Evolutionary conservation across 192 early-diverging fungal genomes (phyloP).

Genomic region (Phycomyces blakesleeanus): DNA sequence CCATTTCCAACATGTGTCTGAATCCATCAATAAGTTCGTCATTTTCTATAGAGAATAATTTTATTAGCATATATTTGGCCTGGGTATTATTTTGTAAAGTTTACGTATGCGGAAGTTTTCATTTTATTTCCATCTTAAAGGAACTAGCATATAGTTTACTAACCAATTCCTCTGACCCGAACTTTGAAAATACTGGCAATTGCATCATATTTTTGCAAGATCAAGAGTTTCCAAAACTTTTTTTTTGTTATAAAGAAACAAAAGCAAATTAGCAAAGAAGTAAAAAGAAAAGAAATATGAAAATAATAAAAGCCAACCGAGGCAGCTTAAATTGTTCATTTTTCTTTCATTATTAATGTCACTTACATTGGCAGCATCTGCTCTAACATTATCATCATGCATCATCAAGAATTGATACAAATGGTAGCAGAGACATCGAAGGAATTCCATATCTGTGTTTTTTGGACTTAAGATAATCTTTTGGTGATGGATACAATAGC

Average conservation of each 20-base stretch:
- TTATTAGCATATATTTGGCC: no score
- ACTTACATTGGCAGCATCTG: conserved; percentile 49
- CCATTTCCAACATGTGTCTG: conserved; percentile 51
- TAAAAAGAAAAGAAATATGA: no score
- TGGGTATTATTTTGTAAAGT: no score
- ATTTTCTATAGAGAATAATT: conserved; percentile 38
- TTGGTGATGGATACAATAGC: conserved; percentile 60
- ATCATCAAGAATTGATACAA: conserved; percentile 50
- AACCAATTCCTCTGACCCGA: conserved; percentile 2
- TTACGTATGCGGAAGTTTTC: no score
- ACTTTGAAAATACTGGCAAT: conserved; percentile 43
- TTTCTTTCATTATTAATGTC: neutral
- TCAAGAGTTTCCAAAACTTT: conserved; percentile 57
- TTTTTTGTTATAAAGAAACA: neutral
- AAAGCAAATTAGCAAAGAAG: no score
- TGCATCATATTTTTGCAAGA: conserved; percentile 53
- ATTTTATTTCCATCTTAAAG: neutral
- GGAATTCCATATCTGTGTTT: conserved; percentile 62
- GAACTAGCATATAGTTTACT: neutral
- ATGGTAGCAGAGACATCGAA: conserved; percentile 58
- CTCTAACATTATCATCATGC: conserved; percentile 36
- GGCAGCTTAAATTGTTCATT: no score
- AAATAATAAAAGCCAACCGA: no score
- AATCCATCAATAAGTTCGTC: conserved; percentile 56
- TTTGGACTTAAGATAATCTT: conserved; percentile 51